These are phyloP conservation scores for Eutrema yunnanense DNA, from an alignment of 345 rosid species.

Conservation along the genomic window DNA sequence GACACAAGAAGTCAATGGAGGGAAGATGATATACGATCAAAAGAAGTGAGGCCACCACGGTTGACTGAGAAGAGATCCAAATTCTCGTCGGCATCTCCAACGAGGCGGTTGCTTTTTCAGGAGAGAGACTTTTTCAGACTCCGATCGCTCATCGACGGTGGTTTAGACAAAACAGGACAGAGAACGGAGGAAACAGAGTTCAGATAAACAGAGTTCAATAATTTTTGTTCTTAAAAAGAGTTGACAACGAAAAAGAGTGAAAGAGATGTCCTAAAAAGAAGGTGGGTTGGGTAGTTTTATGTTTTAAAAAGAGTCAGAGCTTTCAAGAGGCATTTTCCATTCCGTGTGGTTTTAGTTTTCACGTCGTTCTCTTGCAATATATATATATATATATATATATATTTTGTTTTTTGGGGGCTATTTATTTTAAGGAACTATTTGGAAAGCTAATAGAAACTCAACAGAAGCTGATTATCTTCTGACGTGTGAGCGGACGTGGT, in stretches of 20 bases:
- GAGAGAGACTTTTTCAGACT: conserved; percentile 11
- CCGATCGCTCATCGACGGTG: conserved; percentile 26
- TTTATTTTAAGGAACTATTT: not conserved
- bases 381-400: too few relatives aligned
- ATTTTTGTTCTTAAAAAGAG: not conserved
- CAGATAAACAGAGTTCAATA: not conserved
- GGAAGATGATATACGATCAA: conserved; percentile 6
- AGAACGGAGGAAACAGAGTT: not conserved
- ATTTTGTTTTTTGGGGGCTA: too few relatives aligned
- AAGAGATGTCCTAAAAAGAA: not conserved
- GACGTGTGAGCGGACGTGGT: too few relatives aligned
- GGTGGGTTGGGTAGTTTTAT: not conserved
- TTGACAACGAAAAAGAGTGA: conserved; percentile 17
- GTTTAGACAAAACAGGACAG: not conserved
- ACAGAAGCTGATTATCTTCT: not conserved
- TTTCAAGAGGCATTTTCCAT: conserved; percentile 19
- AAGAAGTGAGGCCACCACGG: conserved; percentile 14
- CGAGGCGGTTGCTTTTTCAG: conserved; percentile 10
- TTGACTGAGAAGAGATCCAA: conserved; percentile 24
- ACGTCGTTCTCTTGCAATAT: conserved; percentile 13
- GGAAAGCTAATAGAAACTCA: not conserved
- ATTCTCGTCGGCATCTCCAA: conserved; percentile 22
- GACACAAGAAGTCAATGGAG: conserved; percentile 23
- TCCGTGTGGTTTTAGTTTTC: conserved; percentile 21
- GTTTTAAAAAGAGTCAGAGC: conserved; percentile 3